phyloP scores from a whole-genome alignment of 805 yeast genomes.

The Ogataea populi-albae region DNA sequence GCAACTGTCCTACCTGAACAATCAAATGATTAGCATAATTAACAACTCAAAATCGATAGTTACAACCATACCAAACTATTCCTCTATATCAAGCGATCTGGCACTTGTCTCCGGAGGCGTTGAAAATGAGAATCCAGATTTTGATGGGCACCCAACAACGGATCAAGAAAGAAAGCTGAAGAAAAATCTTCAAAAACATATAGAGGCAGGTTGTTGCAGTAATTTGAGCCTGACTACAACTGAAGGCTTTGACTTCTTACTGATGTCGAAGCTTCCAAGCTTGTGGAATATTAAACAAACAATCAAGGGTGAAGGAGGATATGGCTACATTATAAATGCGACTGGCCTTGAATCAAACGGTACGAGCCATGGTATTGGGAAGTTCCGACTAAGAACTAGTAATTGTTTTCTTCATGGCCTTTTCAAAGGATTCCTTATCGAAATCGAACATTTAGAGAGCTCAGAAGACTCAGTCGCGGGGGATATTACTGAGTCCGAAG shows the following conservation, averaged over 20 bases:
- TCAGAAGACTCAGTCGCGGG: slow-evolving; percentile 12
- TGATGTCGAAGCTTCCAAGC: slow-evolving; percentile 58
- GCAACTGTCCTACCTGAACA: slow-evolving; percentile 47
- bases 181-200: slow-evolving; percentile 28
- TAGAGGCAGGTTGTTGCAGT: slow-evolving; percentile 49
- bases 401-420: slow-evolving; percentile 73
- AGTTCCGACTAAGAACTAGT: slow-evolving; percentile 56
- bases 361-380: slow-evolving; percentile 33
- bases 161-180: slow-evolving; percentile 15
- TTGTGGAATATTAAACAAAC: slow-evolving; percentile 69
- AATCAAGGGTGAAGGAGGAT: slow-evolving; percentile 74
- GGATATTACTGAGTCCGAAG: slow-evolving; percentile 15
- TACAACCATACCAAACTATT: slow-evolving; percentile 28
- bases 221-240: slow-evolving; percentile 32
- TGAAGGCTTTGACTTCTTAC: slow-evolving; percentile 55
- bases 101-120: slow-evolving; percentile 8
- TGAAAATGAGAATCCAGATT: slow-evolving; percentile 7
- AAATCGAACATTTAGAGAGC: slow-evolving; percentile 44
- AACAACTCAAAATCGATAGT: slow-evolving; percentile 40
- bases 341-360: slow-evolving; percentile 16
- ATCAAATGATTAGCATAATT: slow-evolving; percentile 47
- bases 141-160: slow-evolving; percentile 1
- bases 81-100: slow-evolving; percentile 9
- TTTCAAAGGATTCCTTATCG: slow-evolving; percentile 67
- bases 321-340: slow-evolving; percentile 51